Percentiles rank a stretch among this genome's conserved stretches.
Conservation (phyloP, 805 yeast species). For the Cyberlindnera veronae region DNA sequence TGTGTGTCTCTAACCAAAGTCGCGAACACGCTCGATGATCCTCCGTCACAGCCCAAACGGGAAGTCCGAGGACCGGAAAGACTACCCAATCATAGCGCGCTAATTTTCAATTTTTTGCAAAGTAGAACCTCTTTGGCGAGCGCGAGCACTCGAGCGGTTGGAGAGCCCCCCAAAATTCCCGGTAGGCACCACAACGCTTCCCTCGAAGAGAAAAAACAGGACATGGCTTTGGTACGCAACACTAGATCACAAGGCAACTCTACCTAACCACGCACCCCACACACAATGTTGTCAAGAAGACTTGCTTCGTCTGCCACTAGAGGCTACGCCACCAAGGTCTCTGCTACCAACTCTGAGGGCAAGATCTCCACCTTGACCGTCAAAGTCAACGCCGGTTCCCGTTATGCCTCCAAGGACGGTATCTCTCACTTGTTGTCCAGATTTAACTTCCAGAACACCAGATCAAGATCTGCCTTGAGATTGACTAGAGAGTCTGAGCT, state of each 20-base stretch:
- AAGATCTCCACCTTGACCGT: slow-evolving; percentile 74
- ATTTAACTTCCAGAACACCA: slow-evolving; percentile 81
- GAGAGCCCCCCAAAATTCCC: slow-evolving; percentile 2
- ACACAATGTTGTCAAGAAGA: slow-evolving; percentile 27
- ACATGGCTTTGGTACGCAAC: no score
- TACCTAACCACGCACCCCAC: no score
- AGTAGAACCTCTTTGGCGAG: no score
- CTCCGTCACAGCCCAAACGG: not conserved
- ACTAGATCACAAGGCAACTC: no score
- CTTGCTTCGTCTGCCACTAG: slow-evolving; percentile 29
- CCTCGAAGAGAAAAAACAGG: slow-evolving; percentile 7
- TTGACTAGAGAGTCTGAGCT: slow-evolving; percentile 92
- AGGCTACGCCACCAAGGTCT: slow-evolving; percentile 40
- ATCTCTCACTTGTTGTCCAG: slow-evolving; percentile 80
- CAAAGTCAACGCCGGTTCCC: slow-evolving; percentile 83
- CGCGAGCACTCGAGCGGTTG: slow-evolving; percentile 2
- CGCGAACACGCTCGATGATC: slow-evolving; percentile 2
- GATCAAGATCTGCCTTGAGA: slow-evolving; percentile 82
- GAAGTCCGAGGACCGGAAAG: no score
- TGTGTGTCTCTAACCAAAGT: not conserved
- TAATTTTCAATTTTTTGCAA: slow-evolving; percentile 23
- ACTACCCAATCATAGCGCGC: slow-evolving; percentile 23
- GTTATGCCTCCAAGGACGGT: slow-evolving; percentile 69
- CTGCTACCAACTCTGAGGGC: slow-evolving; percentile 54
- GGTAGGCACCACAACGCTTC: slow-evolving; percentile 8